phyloP scores from a whole-genome alignment of 495 filamentous ascomycete species.

The Aspergillus indologenus region DNA sequence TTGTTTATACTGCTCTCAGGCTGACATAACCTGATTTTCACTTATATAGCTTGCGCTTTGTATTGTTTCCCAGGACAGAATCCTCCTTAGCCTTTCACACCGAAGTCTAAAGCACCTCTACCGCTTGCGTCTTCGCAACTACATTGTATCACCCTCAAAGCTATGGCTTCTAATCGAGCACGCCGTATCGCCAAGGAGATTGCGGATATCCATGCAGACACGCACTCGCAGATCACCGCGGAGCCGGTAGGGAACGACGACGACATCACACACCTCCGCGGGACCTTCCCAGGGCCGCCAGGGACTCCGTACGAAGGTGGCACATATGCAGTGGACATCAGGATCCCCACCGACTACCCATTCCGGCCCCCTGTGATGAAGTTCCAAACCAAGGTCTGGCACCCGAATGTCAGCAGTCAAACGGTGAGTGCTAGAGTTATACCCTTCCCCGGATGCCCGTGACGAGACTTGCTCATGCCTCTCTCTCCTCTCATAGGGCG shows the following conservation, averaged over 20 bases:
- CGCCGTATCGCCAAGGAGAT: conserved; percentile 92
- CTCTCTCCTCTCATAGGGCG: conserved; percentile 58
- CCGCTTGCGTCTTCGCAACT: background rate
- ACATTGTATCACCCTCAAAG: background rate
- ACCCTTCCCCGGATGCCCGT: background rate
- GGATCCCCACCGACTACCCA: conserved; percentile 85
- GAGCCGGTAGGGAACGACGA: conserved; percentile 59
- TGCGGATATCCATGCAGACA: conserved; percentile 77
- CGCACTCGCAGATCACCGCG: conserved; percentile 67
- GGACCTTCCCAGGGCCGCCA: conserved; percentile 81
- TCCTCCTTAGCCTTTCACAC: background rate
- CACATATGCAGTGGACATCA: conserved; percentile 77
- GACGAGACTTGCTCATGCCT: background rate
- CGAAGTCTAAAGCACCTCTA: background rate
- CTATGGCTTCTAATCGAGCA: conserved; percentile 72
- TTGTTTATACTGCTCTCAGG: background rate
- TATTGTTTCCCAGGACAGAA: background rate
- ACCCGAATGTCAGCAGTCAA: conserved; percentile 93
- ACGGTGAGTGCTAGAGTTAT: conserved; percentile 59
- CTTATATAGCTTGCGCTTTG: background rate
- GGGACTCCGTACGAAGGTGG: conserved; percentile 94
- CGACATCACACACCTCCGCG: conserved; percentile 81
- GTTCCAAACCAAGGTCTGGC: conserved; percentile 95
- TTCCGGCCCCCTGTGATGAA: conserved; percentile 91
- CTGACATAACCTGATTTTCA: background rate